phyloP scores from a whole-genome alignment of 139 green algal species.

The Pleodorina starrii region DNA sequence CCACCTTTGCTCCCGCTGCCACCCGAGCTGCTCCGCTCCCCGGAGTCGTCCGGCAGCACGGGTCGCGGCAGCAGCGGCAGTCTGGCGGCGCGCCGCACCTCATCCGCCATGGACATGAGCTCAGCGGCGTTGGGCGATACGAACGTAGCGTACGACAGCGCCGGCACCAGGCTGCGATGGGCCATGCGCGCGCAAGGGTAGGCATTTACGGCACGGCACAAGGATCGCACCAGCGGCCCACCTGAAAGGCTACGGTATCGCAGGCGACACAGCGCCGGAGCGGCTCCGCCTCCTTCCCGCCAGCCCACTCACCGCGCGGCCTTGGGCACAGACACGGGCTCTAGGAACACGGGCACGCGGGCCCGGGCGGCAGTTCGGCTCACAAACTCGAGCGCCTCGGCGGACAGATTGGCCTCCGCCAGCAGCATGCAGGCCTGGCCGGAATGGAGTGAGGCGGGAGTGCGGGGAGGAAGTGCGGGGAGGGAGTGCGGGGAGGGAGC shows the following conservation, averaged over 20 bases:
- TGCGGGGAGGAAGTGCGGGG: too few species aligned
- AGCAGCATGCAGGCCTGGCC: slow-evolving; percentile 61
- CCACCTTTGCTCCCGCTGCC: not conserved
- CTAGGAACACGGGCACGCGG: slow-evolving; percentile 71
- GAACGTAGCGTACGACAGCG: slow-evolving; percentile 57
- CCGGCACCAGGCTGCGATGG: slow-evolving; percentile 39
- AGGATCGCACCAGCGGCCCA: too few species aligned
- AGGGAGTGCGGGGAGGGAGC: not conserved
- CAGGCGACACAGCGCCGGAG: too few species aligned
- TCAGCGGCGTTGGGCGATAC: slow-evolving; percentile 73
- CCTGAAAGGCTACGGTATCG: too few species aligned
- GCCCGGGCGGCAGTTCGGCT: slow-evolving; percentile 47
- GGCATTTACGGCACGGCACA: too few species aligned
- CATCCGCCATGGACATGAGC: slow-evolving; percentile 69
- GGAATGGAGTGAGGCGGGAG: not conserved
- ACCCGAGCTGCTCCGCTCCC: too few species aligned
- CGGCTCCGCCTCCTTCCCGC: too few species aligned
- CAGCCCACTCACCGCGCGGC: slow-evolving; percentile 49
- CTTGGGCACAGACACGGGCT: slow-evolving; percentile 82
- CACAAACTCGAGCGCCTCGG: slow-evolving; percentile 57
- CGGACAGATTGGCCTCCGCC: slow-evolving; percentile 72
- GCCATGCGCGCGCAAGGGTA: too few species aligned
- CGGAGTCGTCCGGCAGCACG: not conserved
- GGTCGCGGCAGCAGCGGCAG: slow-evolving; percentile 43
- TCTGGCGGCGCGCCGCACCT: slow-evolving; percentile 27